phyloP scores from a whole-genome alignment of 768 basidiomycete genomes.

The Amanita subjunquillea region DNA sequence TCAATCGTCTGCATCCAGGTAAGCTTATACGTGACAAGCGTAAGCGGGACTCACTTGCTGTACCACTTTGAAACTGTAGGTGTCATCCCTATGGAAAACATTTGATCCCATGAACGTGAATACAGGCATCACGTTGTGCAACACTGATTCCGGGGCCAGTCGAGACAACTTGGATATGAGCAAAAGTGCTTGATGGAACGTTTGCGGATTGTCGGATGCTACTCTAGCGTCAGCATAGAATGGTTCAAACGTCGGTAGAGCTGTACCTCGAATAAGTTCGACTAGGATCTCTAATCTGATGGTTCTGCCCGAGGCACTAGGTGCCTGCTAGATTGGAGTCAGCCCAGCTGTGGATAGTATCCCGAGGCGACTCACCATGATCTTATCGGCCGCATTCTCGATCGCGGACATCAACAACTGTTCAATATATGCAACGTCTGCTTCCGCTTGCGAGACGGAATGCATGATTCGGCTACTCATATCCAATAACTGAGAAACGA shows the following conservation, averaged over 20 bases:
- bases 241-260: background rate
- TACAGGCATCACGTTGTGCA: slow-evolving; percentile 94
- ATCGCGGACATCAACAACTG: slow-evolving; percentile 81
- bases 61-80: slow-evolving; percentile 90
- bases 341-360: background rate
- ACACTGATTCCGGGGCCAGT: slow-evolving; percentile 80
- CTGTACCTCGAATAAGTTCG: slow-evolving; percentile 71
- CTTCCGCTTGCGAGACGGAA: slow-evolving; percentile 37
- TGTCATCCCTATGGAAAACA: slow-evolving; percentile 92
- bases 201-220: slow-evolving; percentile 86
- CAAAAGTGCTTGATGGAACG: slow-evolving; percentile 85
- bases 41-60: slow-evolving; percentile 53
- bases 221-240: background rate
- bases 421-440: slow-evolving; percentile 70
- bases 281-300: slow-evolving; percentile 81
- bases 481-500: slow-evolving; percentile 65
- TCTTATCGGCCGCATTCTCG: slow-evolving; percentile 48
- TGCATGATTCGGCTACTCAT: slow-evolving; percentile 58
- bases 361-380: slow-evolving; percentile 31
- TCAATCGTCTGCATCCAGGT: slow-evolving; percentile 64
- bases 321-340: slow-evolving; percentile 31
- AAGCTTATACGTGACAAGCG: background rate
- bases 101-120: slow-evolving; percentile 99
- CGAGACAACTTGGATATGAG: slow-evolving; percentile 78
- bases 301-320: slow-evolving; percentile 37